Base-by-base conservation (phyloP, 345 rosid genomes). In the Pistacia integerrima region DNA sequence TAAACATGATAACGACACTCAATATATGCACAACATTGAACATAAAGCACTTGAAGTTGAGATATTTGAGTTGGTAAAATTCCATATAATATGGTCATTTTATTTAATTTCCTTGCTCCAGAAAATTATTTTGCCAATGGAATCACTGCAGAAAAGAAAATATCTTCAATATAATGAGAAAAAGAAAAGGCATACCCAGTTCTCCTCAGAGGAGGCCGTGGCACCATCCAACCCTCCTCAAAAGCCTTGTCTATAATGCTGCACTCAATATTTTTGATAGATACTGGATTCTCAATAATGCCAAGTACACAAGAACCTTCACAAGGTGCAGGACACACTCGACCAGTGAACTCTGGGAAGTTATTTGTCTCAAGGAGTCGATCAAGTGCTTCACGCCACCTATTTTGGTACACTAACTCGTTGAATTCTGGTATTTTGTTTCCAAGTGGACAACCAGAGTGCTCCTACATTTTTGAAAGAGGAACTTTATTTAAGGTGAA, bases 261-360 rank as follows among this genome's bases (percentile, higher is more conserved):
- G 78, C 98, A 92, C 81, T 96, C 99, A 57, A 96, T 96, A 76
- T 74, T 91, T 77, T 97, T 97, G 71, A 97, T 97, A 28, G 99
- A 97, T 5, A 97, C 99, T 28, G 99, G 99, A 82, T 97, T 94
- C 82, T 97, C 99, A 80, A 97, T 97, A 44, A 97, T 97, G n/a
- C 99, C 99, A 63, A 97, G 98, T 66, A 97, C 99, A 66, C 99
- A 97, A 69, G 99, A 91, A 69, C 99, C 99, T 87, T 97, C 99
- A 79, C 99, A 97, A 7, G 99, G 99, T 70, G 99, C 99, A 82
- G 99, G 98, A 78, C 99, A 97, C 30, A 97, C 99, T n/a, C 99
- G 84, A 55, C 99, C 99, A 25, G 99, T 97, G 74, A 97, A 97
- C 79, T 97, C 99, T 8, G 99, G 99, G 74, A 97, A 97, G 87